Conservation (phyloP, 306 rosid genomes). For the Cucumis melo region DNA sequence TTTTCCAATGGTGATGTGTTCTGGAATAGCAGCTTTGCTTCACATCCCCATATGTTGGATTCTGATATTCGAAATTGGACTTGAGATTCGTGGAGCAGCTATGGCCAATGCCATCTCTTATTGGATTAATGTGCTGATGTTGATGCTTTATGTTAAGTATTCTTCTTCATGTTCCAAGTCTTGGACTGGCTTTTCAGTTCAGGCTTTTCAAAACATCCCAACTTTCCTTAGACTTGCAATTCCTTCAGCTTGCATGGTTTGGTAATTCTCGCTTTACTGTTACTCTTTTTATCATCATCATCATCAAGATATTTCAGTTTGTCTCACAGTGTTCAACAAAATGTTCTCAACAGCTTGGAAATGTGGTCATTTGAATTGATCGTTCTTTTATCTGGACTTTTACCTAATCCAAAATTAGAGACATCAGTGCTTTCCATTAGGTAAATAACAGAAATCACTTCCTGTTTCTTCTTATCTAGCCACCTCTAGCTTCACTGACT, state of each 20-base stretch:
- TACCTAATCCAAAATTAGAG: constrained; percentile 52
- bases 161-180: constrained; percentile 42
- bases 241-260: constrained; percentile 62
- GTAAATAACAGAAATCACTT: constrained; percentile 16
- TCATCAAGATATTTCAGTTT: neutral
- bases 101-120: constrained; percentile 41
- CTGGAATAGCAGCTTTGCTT: constrained; percentile 25
- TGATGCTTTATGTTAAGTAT: constrained; percentile 36
- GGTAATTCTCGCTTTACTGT: constrained; percentile 29
- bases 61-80: constrained; percentile 38
- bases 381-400: constrained; percentile 56
- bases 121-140: constrained; percentile 38
- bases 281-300: neutral
- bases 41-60: constrained; percentile 45
- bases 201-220: constrained; percentile 31
- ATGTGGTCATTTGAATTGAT: constrained; percentile 52
- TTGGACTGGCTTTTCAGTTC: constrained; percentile 63
- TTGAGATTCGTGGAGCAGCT: constrained; percentile 56
- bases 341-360: constrained; percentile 37
- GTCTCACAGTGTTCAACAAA: neutral
- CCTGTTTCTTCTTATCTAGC: neutral
- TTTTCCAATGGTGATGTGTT: constrained; percentile 49
- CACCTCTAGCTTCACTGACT: neutral
- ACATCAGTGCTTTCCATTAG: constrained; percentile 57
- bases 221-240: constrained; percentile 38